A percentile compares a stretch with the other conserved stretches of the same genome.
These are phyloP conservation scores for Sporothrix sp. DNA, from an alignment of 2,329 filamentous ascomycete species.

Conservation along the genomic window DNA sequence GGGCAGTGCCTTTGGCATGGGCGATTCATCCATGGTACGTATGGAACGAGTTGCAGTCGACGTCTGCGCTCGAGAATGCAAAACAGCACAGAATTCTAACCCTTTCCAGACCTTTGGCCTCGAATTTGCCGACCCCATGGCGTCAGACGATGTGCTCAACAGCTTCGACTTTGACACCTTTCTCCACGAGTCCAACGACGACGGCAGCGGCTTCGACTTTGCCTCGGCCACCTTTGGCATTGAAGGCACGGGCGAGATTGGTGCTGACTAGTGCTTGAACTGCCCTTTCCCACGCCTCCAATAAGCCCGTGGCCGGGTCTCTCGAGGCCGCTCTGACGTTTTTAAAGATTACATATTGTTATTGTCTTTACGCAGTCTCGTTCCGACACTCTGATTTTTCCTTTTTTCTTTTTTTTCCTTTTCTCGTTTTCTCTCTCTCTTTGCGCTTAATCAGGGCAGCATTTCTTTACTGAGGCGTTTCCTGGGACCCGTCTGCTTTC, in stretches of 20 bases:
- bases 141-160: slow-evolving; percentile 48
- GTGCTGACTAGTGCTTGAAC: slow-evolving; percentile 13
- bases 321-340: too few relatives aligned
- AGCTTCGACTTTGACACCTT: slow-evolving; percentile 63
- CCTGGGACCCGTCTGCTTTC: not conserved
- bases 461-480: slow-evolving; percentile 9
- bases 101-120: slow-evolving; percentile 34
- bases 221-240: slow-evolving; percentile 41
- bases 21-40: slow-evolving; percentile 36
- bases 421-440: not conserved
- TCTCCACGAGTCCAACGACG: slow-evolving; percentile 46
- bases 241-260: slow-evolving; percentile 44
- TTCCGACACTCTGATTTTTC: too few relatives aligned
- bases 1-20: slow-evolving; percentile 35
- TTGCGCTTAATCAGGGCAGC: slow-evolving; percentile 8
- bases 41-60: too few relatives aligned
- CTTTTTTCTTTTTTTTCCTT: not conserved
- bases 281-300: too few relatives aligned
- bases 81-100: too few relatives aligned
- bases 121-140: slow-evolving; percentile 46
- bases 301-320: too few relatives aligned
- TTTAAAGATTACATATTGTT: too few relatives aligned
- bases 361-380: too few relatives aligned
- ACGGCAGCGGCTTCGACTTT: slow-evolving; percentile 45
- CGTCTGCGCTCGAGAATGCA: too few relatives aligned